phyloP scores from a whole-genome alignment of 352 stramenopile species.

The Phytophthora capsici region DNA sequence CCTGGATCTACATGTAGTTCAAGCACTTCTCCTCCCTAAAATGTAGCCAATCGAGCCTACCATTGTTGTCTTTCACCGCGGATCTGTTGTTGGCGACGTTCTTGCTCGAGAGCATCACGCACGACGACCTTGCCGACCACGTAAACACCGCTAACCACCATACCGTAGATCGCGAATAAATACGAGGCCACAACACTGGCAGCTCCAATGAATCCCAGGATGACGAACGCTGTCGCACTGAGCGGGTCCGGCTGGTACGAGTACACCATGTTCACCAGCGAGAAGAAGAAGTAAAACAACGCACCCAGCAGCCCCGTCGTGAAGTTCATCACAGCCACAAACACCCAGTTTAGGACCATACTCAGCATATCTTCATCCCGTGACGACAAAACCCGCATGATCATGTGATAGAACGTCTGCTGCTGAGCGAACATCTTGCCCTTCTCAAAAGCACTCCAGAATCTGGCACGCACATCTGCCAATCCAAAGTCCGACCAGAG shows the following conservation, averaged over 20 bases:
- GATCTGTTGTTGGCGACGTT: slow-evolving; percentile 67
- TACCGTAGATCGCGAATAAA: slow-evolving; percentile 86
- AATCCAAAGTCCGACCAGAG: slow-evolving; percentile 88
- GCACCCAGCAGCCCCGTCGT: slow-evolving; percentile 83
- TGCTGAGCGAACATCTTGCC: slow-evolving; percentile 89
- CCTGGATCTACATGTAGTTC: too few relatives aligned
- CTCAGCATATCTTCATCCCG: slow-evolving; percentile 81
- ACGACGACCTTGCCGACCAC: slow-evolving; percentile 80
- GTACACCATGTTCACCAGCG: slow-evolving; percentile 81
- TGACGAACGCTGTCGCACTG: slow-evolving; percentile 75
- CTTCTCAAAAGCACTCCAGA: slow-evolving; percentile 85
- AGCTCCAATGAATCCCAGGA: slow-evolving; percentile 75
- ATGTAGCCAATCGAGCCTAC: slow-evolving; percentile 14
- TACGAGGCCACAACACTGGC: slow-evolving; percentile 87
- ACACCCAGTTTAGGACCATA: slow-evolving; percentile 85
- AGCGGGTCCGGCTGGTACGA: slow-evolving; percentile 86
- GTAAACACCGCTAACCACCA: slow-evolving; percentile 83
- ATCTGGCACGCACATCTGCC: slow-evolving; percentile 72
- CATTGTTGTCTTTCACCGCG: slow-evolving; percentile 45
- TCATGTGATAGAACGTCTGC: slow-evolving; percentile 89
- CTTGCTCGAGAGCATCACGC: slow-evolving; percentile 78
- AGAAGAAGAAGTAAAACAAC: slow-evolving; percentile 89
- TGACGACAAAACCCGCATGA: slow-evolving; percentile 72
- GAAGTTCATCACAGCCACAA: slow-evolving; percentile 87
- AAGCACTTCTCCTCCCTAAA: too few relatives aligned